Evolutionary conservation across 805 yeast species (phyloP), one percentile per base, ranked within the genome.

Genomic region (Scheffersomyces spartinae): DNA sequence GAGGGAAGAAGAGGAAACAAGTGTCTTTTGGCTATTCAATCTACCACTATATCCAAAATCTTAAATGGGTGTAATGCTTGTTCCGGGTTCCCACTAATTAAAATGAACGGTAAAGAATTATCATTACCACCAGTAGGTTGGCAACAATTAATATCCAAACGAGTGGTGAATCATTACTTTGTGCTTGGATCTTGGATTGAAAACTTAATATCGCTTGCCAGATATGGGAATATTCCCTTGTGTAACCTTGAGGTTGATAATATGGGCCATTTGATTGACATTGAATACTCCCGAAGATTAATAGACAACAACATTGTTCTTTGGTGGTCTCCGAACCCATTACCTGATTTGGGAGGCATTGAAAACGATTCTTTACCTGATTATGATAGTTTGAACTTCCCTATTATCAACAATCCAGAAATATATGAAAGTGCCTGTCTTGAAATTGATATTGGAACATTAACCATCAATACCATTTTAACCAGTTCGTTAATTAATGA

Each of bases 241-340:
- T 83, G 97, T 44, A 88, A 91, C 42, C 52, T 88, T 35, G 74
- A 73, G 34, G 61, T 74, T n/a, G 88, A 80, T 30, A 79, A 82
- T 35, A 62, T 76, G 51, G 76, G 81, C 0, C 81, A 71, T 39
- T 57, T 85, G 39, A 79, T 88, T 31, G 99, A 91, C 49, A 66
- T 88, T 21, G 74, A 74, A 28, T 91, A 83, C 48, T 94, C 97
- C 0, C 63, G 98, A 40, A 63, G 74, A 26, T 61, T 91, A 29
- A 59, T 59, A 11, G 64, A 71, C 24, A 68, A 71, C 24, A 71
- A 74, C 32, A 68, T 81, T 20, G 77, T 88, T 5, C 55, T 93
- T 16, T 91, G 98, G 97, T 91, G 98, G 97, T 81, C 94, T 1
- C 70, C 75, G 3, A 62, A 64, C 11, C 80, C 88, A 1, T 50